These are phyloP conservation scores for Leucocoprinus birnbaumii DNA, from an alignment of 768 basidiomycete species.

Conservation along the genomic window DNA sequence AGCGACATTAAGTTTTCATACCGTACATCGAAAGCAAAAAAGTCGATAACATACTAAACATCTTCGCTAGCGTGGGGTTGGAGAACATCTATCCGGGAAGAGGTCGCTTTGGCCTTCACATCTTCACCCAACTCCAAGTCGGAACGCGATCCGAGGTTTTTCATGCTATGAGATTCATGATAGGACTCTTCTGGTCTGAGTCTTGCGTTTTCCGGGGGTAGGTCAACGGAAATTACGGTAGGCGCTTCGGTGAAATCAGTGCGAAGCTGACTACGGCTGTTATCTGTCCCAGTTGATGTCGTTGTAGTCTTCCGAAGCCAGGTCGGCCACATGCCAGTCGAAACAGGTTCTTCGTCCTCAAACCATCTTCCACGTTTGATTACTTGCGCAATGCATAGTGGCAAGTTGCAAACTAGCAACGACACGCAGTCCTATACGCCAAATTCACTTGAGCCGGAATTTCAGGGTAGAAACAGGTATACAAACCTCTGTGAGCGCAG, in stretches of 20 bases:
- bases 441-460: neutral
- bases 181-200: neutral
- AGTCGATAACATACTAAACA: neutral
- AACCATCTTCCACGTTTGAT: neutral
- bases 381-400: constrained; percentile 26
- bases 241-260: neutral
- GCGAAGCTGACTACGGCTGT: neutral
- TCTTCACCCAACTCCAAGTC: neutral
- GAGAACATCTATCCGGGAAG: neutral
- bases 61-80: neutral
- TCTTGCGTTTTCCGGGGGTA: neutral
- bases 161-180: neutral
- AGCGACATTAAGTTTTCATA: neutral
- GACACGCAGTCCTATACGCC: constrained; percentile 27
- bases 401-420: constrained; percentile 38
- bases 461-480: no score
- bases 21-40: no score
- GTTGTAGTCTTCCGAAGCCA: neutral
- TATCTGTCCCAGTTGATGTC: neutral
- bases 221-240: neutral
- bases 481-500: constrained; percentile 41
- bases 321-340: neutral
- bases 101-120: neutral
- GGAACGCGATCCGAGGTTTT: neutral
- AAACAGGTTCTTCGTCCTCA: neutral